Conservation (phyloP, 2,329 filamentous ascomycete species). For the Chrysoporthe cubensis region DNA sequence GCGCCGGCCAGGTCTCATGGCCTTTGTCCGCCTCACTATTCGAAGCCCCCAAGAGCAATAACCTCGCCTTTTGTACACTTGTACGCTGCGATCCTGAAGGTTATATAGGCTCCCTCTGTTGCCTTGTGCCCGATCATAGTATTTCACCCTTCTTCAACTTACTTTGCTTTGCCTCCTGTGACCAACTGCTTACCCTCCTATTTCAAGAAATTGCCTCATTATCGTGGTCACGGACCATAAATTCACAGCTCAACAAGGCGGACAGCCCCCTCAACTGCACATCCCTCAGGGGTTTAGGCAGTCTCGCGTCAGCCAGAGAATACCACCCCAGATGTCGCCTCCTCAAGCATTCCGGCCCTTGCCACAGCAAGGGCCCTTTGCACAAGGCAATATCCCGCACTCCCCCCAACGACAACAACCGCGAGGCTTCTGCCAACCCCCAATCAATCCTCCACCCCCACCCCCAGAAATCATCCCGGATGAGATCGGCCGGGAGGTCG, state of each 20-base stretch:
- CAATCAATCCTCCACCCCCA: slow-evolving; percentile 11
- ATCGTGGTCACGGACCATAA: background rate
- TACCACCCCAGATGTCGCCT: background rate
- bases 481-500: slow-evolving; percentile 27
- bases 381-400: background rate
- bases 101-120: slow-evolving; percentile 3
- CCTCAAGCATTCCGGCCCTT: background rate
- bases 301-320: background rate
- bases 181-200: background rate
- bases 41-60: background rate
- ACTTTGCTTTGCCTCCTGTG: background rate
- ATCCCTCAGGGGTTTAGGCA: background rate
- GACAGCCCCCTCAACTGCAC: background rate
- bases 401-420: background rate
- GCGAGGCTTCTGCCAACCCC: background rate
- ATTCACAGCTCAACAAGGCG: background rate
- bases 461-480: slow-evolving; percentile 20
- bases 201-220: background rate
- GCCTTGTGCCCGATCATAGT: slow-evolving; percentile 9
- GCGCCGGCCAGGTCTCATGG: background rate
- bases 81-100: slow-evolving; percentile 4
- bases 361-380: background rate
- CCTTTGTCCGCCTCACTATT: background rate
- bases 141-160: background rate
- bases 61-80: background rate